phyloP scores from a whole-genome alignment of 345 rosid species.

The Lenwebbia sp. region DNA sequence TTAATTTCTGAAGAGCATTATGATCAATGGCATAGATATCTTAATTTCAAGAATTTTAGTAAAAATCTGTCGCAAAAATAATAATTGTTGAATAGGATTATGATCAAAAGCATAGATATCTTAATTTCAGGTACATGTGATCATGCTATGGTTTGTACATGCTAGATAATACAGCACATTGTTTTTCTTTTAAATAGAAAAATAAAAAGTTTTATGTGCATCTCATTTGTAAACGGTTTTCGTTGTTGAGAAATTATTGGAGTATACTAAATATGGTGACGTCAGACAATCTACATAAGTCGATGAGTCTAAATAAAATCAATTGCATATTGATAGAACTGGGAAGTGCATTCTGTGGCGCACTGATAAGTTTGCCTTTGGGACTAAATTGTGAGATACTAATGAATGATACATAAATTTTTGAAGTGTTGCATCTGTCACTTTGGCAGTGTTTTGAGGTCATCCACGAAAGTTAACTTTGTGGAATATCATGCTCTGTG shows the following conservation, averaged over 20 bases:
- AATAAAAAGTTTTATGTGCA: neutral
- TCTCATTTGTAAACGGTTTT: neutral
- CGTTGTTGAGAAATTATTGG: neutral
- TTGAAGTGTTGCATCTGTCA: neutral
- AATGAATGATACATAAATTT: neutral
- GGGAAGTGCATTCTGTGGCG: neutral
- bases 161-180: neutral
- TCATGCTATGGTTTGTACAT: neutral
- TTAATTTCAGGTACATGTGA: neutral
- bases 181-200: neutral
- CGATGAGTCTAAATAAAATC: neutral
- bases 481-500: neutral
- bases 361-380: neutral
- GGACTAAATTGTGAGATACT: neutral
- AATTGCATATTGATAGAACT: neutral
- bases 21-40: neutral
- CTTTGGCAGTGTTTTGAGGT: neutral
- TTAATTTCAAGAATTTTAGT: neutral
- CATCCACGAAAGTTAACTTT: neutral
- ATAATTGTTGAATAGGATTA: neutral
- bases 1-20: neutral
- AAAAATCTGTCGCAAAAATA: neutral
- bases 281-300: neutral
- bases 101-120: neutral
- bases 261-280: neutral